Percentiles rank a stretch among this genome's conserved stretches.
These are phyloP conservation scores for Hydnomerulius pinastri DNA, from an alignment of 768 basidiomycete species.

Conservation along the genomic window DNA sequence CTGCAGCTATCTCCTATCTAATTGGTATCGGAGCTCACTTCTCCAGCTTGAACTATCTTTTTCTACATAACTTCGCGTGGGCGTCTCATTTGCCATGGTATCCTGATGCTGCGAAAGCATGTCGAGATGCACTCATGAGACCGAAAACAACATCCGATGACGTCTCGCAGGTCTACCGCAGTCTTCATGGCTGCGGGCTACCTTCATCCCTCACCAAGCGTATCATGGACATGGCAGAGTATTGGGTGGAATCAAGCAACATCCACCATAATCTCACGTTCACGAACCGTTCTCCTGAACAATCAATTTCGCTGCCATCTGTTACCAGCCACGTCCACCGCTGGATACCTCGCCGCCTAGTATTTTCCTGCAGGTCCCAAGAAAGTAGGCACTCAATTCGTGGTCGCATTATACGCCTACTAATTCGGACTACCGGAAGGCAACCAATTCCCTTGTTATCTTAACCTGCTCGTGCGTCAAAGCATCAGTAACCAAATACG, in stretches of 20 bases:
- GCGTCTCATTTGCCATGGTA: background rate
- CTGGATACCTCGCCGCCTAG: too few relatives aligned
- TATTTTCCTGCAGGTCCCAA: too few relatives aligned
- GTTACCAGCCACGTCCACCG: too few relatives aligned
- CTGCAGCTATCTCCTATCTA: background rate
- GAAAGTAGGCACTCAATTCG: too few relatives aligned
- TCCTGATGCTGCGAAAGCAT: background rate
- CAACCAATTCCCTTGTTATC: too few relatives aligned
- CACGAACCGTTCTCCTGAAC: background rate
- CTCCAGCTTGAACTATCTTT: background rate
- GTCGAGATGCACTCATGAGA: too few relatives aligned
- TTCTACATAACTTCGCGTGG: background rate
- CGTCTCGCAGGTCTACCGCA: background rate
- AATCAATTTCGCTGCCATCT: background rate
- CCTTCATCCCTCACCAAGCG: background rate
- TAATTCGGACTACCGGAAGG: too few relatives aligned
- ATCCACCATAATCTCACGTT: too few relatives aligned
- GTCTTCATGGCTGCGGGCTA: background rate
- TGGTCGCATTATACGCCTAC: too few relatives aligned
- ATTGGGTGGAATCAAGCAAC: background rate
- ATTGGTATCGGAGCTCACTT: background rate
- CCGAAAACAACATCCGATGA: background rate
- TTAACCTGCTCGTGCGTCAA: too few relatives aligned
- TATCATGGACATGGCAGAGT: background rate
- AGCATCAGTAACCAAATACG: too few relatives aligned